Percentiles rank a stretch among this genome's conserved stretches.
phyloP scores from a whole-genome alignment of 2,329 filamentous ascomycete species.

The Clarireedia hainanense region DNA sequence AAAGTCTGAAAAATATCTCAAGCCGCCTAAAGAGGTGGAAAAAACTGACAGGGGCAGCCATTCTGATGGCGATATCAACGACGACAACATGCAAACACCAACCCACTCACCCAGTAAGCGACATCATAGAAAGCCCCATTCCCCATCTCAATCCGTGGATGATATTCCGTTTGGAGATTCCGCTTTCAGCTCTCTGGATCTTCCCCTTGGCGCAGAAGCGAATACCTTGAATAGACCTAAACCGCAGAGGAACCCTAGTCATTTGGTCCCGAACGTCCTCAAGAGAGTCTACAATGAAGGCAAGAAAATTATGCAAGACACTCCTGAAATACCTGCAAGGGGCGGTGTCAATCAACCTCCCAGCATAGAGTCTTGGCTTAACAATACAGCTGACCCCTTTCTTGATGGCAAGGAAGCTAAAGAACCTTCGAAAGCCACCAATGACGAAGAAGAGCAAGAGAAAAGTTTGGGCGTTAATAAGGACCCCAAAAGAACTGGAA shows the following conservation, averaged over 20 bases:
- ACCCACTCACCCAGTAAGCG: constrained; percentile 18
- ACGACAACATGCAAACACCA: constrained; percentile 9
- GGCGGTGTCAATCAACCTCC: constrained; percentile 48
- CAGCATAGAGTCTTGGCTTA: constrained; percentile 59
- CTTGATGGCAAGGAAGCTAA: constrained; percentile 35
- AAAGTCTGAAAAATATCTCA: constrained; percentile 19
- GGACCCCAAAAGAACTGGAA: constrained; percentile 2
- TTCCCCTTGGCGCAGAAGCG: constrained; percentile 43
- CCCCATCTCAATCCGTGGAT: constrained; percentile 39
- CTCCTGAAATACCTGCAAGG: constrained; percentile 34
- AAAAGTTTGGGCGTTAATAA: constrained; percentile 9
- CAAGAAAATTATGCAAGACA: constrained; percentile 56
- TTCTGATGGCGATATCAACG: background rate
- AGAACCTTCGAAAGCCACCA: constrained; percentile 26
- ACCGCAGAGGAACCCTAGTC: constrained; percentile 47
- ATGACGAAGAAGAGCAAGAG: constrained; percentile 20
- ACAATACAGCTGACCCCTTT: constrained; percentile 54
- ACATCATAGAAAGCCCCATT: constrained; percentile 18
- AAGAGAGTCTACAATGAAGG: constrained; percentile 58
- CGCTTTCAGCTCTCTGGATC: constrained; percentile 57
- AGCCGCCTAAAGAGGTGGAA: constrained; percentile 12
- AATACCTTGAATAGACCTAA: constrained; percentile 38
- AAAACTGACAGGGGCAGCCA: background rate
- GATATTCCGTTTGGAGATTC: constrained; percentile 58
- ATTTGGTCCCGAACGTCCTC: constrained; percentile 55